Conservation (phyloP, 257 asterid genomes). For the Parsonsia alboflavescens region DNA sequence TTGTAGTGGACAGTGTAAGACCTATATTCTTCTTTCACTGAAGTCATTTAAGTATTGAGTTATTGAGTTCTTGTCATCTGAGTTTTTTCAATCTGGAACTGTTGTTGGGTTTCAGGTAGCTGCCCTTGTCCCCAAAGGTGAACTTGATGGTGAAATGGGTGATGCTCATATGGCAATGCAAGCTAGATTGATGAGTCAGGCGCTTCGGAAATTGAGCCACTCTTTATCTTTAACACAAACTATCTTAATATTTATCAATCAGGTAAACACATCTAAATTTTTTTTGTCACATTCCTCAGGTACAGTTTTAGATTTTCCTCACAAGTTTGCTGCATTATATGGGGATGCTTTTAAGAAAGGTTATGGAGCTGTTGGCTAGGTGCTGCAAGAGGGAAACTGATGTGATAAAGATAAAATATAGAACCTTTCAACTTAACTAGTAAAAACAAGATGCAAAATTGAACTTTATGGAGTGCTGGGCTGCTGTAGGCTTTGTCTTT, state of each 20-base stretch:
- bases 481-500: neutral
- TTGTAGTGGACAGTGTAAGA: slow-evolving; percentile 95
- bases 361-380: neutral
- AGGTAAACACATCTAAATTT: slow-evolving; percentile 36
- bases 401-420: neutral
- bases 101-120: slow-evolving; percentile 58
- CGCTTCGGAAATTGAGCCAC: slow-evolving; percentile 93
- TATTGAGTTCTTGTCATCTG: neutral
- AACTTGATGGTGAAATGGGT: slow-evolving; percentile 99
- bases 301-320: neutral
- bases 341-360: neutral
- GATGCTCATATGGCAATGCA: slow-evolving; percentile 99
- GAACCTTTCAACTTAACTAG: neutral
- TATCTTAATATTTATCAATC: slow-evolving; percentile 80
- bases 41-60: neutral
- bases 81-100: neutral
- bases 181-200: slow-evolving; percentile 99
- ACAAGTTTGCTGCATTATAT: neutral
- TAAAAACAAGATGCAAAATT: neutral
- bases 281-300: neutral
- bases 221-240: slow-evolving; percentile 91
- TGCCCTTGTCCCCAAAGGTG: slow-evolving; percentile 94
- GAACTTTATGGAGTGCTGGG: neutral
- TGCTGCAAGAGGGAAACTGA: neutral
- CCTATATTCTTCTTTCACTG: neutral